A percentile compares a stretch with the other conserved stretches of the same genome.
These are phyloP conservation scores for Claviceps pazoutovae DNA, from an alignment of 2,329 filamentous ascomycete species.

Conservation along the genomic window DNA sequence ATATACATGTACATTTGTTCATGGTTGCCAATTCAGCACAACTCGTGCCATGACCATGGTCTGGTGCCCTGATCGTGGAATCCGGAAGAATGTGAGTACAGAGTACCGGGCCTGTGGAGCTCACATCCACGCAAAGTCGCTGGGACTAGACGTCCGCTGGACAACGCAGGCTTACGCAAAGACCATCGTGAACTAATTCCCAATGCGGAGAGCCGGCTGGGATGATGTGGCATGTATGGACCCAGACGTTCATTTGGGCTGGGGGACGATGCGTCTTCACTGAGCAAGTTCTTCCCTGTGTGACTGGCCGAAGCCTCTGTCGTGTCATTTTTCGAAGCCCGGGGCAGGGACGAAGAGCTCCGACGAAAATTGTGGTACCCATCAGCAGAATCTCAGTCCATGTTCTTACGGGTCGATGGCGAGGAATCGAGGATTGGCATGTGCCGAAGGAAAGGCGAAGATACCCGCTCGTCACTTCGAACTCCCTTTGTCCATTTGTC, in stretches of 20 bases:
- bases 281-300: slow-evolving; percentile 11
- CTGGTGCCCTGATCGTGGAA: no score
- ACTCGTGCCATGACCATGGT: slow-evolving; percentile 35
- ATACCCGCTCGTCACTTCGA: no score
- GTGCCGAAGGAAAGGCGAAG: no score
- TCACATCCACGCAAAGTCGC: slow-evolving; percentile 24
- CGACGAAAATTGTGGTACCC: no score
- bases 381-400: background rate
- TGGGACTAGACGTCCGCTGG: slow-evolving; percentile 32
- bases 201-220: slow-evolving; percentile 22
- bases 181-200: slow-evolving; percentile 28
- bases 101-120: no score
- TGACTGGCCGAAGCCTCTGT: slow-evolving; percentile 17
- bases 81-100: no score
- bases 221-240: slow-evolving; percentile 17
- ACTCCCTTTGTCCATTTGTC: no score
- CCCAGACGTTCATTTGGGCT: slow-evolving; percentile 22
- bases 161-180: slow-evolving; percentile 28
- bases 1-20: no score
- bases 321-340: slow-evolving; percentile 16
- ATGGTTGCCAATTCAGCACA: slow-evolving; percentile 21
- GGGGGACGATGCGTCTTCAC: slow-evolving; percentile 17
- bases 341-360: background rate
- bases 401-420: no score
- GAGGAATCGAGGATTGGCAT: no score